These are phyloP conservation scores for Albophoma yamanashiensis DNA, from an alignment of 2,329 filamentous ascomycete genomes.

Conservation along the genomic window DNA sequence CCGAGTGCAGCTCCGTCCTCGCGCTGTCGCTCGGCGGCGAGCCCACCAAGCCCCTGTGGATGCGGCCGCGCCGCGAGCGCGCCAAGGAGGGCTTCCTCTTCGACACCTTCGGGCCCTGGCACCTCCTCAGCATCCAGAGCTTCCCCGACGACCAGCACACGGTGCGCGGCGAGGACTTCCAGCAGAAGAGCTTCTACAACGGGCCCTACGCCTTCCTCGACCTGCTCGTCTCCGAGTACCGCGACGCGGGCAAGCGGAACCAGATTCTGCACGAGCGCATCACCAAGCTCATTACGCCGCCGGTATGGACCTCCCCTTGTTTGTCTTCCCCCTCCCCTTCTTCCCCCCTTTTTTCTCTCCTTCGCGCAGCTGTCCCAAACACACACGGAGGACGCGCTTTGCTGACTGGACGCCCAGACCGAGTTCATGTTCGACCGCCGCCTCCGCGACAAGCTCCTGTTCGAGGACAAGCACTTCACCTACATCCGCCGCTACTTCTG, in stretches of 20 bases:
- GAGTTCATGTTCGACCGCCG: constrained; percentile 48
- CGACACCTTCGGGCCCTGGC: constrained; percentile 50
- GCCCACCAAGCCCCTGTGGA: constrained; percentile 36
- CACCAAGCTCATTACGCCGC: constrained; percentile 47
- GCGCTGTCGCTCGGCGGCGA: constrained; percentile 45
- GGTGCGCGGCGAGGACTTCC: constrained; percentile 43
- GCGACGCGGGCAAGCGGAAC: constrained; percentile 48
- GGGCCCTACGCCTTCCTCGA: constrained; percentile 52
- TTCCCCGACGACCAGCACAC: constrained; percentile 49
- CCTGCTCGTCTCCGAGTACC: constrained; percentile 46
- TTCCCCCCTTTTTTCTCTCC: too few relatives aligned
- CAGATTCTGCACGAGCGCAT: constrained; percentile 45
- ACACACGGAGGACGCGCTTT: too few relatives aligned
- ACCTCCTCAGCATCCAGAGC: constrained; percentile 46
- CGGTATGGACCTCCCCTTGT: constrained; percentile 26
- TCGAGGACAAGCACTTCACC: constrained; percentile 50
- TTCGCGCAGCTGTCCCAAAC: too few relatives aligned
- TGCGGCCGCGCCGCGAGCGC: constrained; percentile 36
- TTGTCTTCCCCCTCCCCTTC: too few relatives aligned
- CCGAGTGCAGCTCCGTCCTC: constrained; percentile 48
- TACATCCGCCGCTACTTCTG: constrained; percentile 53
- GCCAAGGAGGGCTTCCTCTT: constrained; percentile 41
- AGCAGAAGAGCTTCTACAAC: constrained; percentile 43
- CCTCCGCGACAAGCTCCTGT: constrained; percentile 46
- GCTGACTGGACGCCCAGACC: constrained; percentile 13